These are phyloP conservation scores for Kodamaea nitidulidarum DNA, from an alignment of 805 yeast species.

Conservation along the genomic window DNA sequence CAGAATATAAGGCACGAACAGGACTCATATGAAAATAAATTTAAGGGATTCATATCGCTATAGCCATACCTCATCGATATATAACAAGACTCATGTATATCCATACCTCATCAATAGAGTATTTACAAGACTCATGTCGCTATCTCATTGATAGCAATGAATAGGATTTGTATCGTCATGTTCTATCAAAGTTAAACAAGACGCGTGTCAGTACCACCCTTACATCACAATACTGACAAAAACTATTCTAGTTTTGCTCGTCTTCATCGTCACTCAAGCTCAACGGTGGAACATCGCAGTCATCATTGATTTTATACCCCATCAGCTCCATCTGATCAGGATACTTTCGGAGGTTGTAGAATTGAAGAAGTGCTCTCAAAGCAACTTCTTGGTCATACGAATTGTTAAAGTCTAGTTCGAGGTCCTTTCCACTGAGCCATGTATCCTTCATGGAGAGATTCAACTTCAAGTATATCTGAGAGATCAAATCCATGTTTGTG, in stretches of 20 bases:
- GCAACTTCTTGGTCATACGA: constrained; percentile 86
- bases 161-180: too few relatives aligned
- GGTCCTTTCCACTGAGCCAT: constrained; percentile 82
- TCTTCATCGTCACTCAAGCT: constrained; percentile 16
- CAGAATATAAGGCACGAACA: too few relatives aligned
- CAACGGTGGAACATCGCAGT: constrained; percentile 18
- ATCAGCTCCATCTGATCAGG: constrained; percentile 47
- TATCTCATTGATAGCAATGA: too few relatives aligned
- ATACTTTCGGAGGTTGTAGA: constrained; percentile 64
- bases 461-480: constrained; percentile 77
- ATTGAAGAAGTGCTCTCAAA: constrained; percentile 70
- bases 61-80: too few relatives aligned
- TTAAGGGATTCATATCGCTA: too few relatives aligned
- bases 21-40: too few relatives aligned
- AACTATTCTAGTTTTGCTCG: background rate
- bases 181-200: too few relatives aligned
- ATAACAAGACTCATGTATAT: too few relatives aligned
- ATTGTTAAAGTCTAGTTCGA: constrained; percentile 67
- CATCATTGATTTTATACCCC: constrained; percentile 48
- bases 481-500: constrained; percentile 87
- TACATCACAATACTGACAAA: too few relatives aligned
- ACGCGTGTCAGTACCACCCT: too few relatives aligned
- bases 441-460: constrained; percentile 70
- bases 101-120: too few relatives aligned
- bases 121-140: too few relatives aligned